These are phyloP conservation scores for Amanita polypyramis DNA, from an alignment of 768 basidiomycete species.

Conservation along the genomic window DNA sequence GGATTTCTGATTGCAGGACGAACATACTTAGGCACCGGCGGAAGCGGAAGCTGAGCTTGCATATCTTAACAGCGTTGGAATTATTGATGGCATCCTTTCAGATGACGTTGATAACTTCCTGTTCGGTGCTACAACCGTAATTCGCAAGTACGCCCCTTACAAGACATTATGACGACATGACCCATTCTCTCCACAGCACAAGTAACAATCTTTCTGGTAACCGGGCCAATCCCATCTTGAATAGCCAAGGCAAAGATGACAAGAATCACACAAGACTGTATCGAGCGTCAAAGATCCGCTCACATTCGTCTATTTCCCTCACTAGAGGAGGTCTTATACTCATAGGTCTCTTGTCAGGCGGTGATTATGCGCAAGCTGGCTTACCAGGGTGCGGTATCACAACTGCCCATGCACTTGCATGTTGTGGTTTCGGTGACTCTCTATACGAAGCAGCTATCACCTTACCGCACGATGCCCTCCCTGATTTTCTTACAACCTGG, in stretches of 20 bases:
- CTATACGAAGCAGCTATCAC: constrained; percentile 50
- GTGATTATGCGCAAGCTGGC: constrained; percentile 77
- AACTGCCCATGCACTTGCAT: constrained; percentile 70
- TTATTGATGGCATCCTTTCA: constrained; percentile 82
- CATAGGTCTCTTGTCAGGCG: constrained; percentile 79
- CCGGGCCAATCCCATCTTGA: constrained; percentile 47
- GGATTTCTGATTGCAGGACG: constrained; percentile 20
- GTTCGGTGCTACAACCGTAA: constrained; percentile 75
- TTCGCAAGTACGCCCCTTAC: constrained; percentile 59
- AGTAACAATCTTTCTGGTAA: constrained; percentile 70
- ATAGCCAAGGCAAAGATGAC: constrained; percentile 61
- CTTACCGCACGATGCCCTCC: constrained; percentile 32
- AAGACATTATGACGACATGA: constrained; percentile 9
- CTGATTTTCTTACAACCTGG: constrained; percentile 53
- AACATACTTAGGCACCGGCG: constrained; percentile 60
- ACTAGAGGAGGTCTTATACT: constrained; percentile 74
- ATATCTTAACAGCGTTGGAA: constrained; percentile 67
- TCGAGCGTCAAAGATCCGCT: constrained; percentile 26
- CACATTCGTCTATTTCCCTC: constrained; percentile 29
- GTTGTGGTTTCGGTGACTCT: constrained; percentile 70
- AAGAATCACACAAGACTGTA: constrained; percentile 55
- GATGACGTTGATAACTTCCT: constrained; percentile 92
- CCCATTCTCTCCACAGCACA: constrained; percentile 28
- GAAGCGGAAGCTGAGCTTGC: constrained; percentile 95
- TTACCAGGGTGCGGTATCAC: constrained; percentile 56